phyloP scores from a whole-genome alignment of 2,329 filamentous ascomycete species.

The Aspergillus fumigatus region DNA sequence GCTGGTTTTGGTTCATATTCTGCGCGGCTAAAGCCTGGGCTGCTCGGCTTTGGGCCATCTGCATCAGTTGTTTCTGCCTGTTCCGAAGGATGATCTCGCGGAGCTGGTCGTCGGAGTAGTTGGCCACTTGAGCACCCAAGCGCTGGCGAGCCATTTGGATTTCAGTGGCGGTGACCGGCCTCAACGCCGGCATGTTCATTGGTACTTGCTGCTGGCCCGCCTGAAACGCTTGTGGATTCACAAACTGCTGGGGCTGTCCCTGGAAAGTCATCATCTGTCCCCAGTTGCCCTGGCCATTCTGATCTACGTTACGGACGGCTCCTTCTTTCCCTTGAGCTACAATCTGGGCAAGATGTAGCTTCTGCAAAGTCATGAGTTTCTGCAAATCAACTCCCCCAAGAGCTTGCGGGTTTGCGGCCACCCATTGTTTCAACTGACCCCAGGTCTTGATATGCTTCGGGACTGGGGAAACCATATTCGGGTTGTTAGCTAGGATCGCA shows the following conservation, averaged over 20 bases:
- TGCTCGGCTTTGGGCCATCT: slow-evolving; percentile 28
- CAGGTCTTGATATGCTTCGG: slow-evolving; percentile 52
- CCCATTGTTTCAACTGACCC: slow-evolving; percentile 55
- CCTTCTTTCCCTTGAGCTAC: slow-evolving; percentile 25
- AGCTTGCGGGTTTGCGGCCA: slow-evolving; percentile 42
- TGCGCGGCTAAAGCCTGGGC: slow-evolving; percentile 20
- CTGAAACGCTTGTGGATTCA: slow-evolving; percentile 25
- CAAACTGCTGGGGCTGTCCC: slow-evolving; percentile 25
- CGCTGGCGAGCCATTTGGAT: slow-evolving; percentile 34
- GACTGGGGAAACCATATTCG: slow-evolving; percentile 32
- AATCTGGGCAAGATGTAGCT: slow-evolving; percentile 42
- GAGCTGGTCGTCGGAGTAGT: slow-evolving; percentile 42
- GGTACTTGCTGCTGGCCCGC: slow-evolving; percentile 24
- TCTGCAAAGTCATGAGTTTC: slow-evolving; percentile 40
- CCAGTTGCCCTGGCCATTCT: slow-evolving; percentile 20
- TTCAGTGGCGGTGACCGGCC: slow-evolving; percentile 33
- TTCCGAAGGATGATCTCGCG: slow-evolving; percentile 31
- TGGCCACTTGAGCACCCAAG: slow-evolving; percentile 29
- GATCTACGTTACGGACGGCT: slow-evolving; percentile 18
- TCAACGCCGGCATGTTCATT: slow-evolving; percentile 27
- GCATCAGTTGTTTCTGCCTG: slow-evolving; percentile 34
- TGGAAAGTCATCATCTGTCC: slow-evolving; percentile 21
- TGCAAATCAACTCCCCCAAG: slow-evolving; percentile 38
- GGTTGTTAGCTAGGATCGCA: slow-evolving; percentile 29
- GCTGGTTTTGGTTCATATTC: slow-evolving; percentile 20